phyloP scores from a whole-genome alignment of 139 green algal genomes.

The Yamagishiella unicocca region DNA sequence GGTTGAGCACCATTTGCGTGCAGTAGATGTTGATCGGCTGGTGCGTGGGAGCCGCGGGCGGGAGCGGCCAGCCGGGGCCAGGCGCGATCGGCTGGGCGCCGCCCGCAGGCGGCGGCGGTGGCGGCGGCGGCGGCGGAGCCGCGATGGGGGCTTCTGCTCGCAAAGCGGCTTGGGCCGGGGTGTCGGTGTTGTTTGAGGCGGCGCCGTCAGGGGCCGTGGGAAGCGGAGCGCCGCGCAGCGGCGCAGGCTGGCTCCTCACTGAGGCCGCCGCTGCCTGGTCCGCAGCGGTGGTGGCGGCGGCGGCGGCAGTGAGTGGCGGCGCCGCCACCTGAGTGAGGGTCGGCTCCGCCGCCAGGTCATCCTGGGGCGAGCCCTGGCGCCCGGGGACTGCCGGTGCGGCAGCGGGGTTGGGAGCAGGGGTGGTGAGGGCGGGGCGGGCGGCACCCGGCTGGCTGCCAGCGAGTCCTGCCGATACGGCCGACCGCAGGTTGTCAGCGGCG shows the following conservation, averaged over 20 bases:
- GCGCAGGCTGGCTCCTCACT: neutral
- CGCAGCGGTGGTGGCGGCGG: neutral
- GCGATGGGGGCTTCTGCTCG: too few species aligned
- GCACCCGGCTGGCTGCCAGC: neutral
- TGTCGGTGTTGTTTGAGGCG: neutral
- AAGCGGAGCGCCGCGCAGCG: too few species aligned
- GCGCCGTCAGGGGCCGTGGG: neutral
- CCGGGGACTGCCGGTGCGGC: neutral
- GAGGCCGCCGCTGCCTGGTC: neutral
- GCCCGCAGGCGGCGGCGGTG: too few species aligned
- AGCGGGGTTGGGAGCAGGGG: neutral
- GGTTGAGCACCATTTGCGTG: conserved; percentile 41
- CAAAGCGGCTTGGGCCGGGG: too few species aligned
- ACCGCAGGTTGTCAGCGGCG: neutral
- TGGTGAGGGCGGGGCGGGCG: too few species aligned
- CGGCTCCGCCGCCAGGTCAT: neutral
- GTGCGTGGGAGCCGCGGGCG: neutral
- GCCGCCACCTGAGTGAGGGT: neutral
- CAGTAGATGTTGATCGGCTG: conserved; percentile 47
- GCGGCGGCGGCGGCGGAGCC: too few species aligned
- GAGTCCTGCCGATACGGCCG: neutral
- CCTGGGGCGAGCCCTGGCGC: neutral
- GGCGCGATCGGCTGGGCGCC: too few species aligned
- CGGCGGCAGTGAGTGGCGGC: neutral
- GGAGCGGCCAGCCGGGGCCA: too few species aligned